Percentiles rank a stretch among this genome's conserved stretches.
Evolutionary conservation across 345 rosid genomes (phyloP).

Genomic region (Dimocarpus longan): DNA sequence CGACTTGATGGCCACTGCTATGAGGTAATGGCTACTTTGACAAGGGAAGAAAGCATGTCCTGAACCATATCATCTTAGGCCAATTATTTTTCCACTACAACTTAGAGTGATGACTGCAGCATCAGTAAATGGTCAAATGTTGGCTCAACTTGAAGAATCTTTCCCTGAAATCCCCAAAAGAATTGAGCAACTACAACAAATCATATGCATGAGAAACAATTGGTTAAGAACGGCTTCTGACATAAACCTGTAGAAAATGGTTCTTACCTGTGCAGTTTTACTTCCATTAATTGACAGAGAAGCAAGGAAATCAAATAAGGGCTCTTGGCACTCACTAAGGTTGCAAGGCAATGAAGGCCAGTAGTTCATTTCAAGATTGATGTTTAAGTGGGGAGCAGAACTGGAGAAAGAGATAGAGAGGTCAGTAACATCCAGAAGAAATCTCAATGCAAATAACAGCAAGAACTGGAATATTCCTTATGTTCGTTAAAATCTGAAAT

Average conservation of each 20-base stretch:
- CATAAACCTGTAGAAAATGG: constrained; percentile 10
- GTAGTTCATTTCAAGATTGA: constrained; percentile 96
- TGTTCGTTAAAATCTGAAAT: neutral
- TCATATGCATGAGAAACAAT: neutral
- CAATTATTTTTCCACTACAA: neutral
- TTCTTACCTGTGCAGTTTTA: constrained; percentile 82
- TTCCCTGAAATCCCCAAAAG: neutral
- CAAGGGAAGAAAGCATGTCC: neutral
- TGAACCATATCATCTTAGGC: neutral
- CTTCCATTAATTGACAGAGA: constrained; percentile 72
- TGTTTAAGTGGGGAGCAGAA: constrained; percentile 89
- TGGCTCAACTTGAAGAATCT: neutral
- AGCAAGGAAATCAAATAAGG: constrained; percentile 74
- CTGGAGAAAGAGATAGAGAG: constrained; percentile 41
- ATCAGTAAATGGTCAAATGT: neutral
- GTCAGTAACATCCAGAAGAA: constrained; percentile 21
- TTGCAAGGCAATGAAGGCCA: constrained; percentile 94
- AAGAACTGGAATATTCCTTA: neutral
- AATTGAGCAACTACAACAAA: neutral
- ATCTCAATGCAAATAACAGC: constrained; percentile 12
- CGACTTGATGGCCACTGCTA: neutral
- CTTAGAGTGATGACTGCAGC: neutral
- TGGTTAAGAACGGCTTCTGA: neutral
- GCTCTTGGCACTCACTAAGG: constrained; percentile 85
- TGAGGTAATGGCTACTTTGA: neutral